Base-by-base conservation (phyloP, 2,329 filamentous ascomycete genomes). In the Mycosphaerella sp. region DNA sequence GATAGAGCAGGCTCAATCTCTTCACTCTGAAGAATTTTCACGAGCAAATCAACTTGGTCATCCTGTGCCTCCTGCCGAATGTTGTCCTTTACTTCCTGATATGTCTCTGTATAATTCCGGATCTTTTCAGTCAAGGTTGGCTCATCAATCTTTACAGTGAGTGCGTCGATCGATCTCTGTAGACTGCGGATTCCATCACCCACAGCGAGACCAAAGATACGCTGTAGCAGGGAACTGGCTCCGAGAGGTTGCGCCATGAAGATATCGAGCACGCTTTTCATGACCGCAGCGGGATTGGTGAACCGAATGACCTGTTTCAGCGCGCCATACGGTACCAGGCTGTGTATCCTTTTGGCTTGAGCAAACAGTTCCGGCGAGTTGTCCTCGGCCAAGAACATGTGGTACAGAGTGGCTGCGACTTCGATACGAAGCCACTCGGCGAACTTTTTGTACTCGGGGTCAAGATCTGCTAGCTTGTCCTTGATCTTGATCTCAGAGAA, bases 381-480 rank as follows among this genome's bases (percentile, higher is more conserved):
- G 73, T 98, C 93, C 70, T 98, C 93, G 5, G 93, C 93, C 43
- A 98, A 79, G 78, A 98, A 98, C 34, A 98, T 78, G 70, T 98
- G 93, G 68, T 98, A 98, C 55, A 97, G 83, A 21, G 93, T 96
- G 40, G 93, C 93, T 23, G 93, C 93, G 46, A 98, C 85, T 74
- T 98, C 93, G 66, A 98, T 98, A 39, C 93, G 85, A 48, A 97
- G 76, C 93, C 93, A 98, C 71, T 98, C 93, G 14, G 92, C 92
- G 68, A 98, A 97, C 70, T 97, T 98, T 67, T 93, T 88, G 70
- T 97, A 97, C 69, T 97, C 91, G 9, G 95, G 85, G 66, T 89
- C 95, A 50, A 98, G 79, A 62, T 96, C 89, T 59, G 83, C 80
- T 50, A 98, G 92, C 3, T 81, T 89, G 56, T 88, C 79, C 74